phyloP scores from a whole-genome alignment of 495 filamentous ascomycete species.

The Penicillium crystallinum region DNA sequence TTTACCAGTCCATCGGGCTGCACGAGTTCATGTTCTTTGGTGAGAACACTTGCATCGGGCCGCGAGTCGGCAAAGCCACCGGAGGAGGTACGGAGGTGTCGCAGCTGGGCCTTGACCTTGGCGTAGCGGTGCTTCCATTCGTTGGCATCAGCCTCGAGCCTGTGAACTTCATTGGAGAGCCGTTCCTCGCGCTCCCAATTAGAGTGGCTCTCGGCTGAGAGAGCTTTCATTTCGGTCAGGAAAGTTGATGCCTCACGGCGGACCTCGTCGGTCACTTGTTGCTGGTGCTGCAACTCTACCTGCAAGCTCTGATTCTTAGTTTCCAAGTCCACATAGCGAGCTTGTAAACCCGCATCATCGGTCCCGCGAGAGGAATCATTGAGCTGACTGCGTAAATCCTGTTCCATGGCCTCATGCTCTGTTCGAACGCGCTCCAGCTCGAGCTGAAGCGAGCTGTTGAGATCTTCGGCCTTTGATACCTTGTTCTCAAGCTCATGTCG shows the following conservation, averaged over 20 bases:
- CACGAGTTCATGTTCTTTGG: slow-evolving; percentile 66
- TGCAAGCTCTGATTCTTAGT: slow-evolving; percentile 70
- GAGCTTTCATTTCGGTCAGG: slow-evolving; percentile 79
- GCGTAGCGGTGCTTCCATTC: slow-evolving; percentile 90
- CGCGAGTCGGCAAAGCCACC: slow-evolving; percentile 61
- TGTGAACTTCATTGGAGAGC: slow-evolving; percentile 63
- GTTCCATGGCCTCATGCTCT: slow-evolving; percentile 60
- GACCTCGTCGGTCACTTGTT: slow-evolving; percentile 84
- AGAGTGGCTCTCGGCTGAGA: slow-evolving; percentile 73
- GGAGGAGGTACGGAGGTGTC: slow-evolving; percentile 74
- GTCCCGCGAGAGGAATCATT: slow-evolving; percentile 43
- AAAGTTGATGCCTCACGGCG: slow-evolving; percentile 78
- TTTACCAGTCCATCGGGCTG: slow-evolving; percentile 72
- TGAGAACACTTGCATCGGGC: slow-evolving; percentile 56
- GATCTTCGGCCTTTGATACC: slow-evolving; percentile 67
- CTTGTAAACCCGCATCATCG: slow-evolving; percentile 45
- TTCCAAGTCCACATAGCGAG: slow-evolving; percentile 58
- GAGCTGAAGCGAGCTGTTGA: slow-evolving; percentile 69
- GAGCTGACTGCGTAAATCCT: slow-evolving; percentile 59
- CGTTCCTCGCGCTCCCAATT: slow-evolving; percentile 77
- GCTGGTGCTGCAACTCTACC: slow-evolving; percentile 63
- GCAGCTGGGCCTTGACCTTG: slow-evolving; percentile 77
- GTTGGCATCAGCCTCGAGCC: slow-evolving; percentile 73
- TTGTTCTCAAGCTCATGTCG: slow-evolving; percentile 71
- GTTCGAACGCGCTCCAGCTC: slow-evolving; percentile 69